Percentiles rank a stretch among this genome's conserved stretches.
Evolutionary conservation across 2,329 filamentous ascomycete genomes (phyloP).

Genomic region (Dothistroma pini): DNA sequence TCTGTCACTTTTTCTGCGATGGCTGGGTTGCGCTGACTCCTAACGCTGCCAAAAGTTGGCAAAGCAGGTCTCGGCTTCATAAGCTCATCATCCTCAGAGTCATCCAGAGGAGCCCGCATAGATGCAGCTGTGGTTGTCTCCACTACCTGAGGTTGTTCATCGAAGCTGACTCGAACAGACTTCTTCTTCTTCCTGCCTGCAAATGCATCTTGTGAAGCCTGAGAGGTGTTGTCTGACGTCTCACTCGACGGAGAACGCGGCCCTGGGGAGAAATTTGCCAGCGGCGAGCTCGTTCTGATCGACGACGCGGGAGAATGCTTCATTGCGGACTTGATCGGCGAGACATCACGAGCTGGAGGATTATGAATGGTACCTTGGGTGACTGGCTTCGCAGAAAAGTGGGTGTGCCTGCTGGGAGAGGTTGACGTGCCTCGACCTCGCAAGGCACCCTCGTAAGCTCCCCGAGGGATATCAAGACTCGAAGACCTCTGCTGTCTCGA

Average conservation of each 20-base stretch:
- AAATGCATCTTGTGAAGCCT: constrained; percentile 34
- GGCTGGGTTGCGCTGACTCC: constrained; percentile 39
- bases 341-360: constrained; percentile 67
- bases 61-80: constrained; percentile 73
- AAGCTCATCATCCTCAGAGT: constrained; percentile 56
- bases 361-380: constrained; percentile 60
- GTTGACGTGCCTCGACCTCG: constrained; percentile 26
- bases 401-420: constrained; percentile 60
- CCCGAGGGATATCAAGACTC: constrained; percentile 35
- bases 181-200: constrained; percentile 54
- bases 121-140: constrained; percentile 47
- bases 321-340: constrained; percentile 72
- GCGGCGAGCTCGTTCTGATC: constrained; percentile 42
- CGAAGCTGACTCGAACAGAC: constrained; percentile 72
- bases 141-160: constrained; percentile 47
- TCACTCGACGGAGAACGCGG: constrained; percentile 50
- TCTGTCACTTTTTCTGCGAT: constrained; percentile 53
- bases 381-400: constrained; percentile 59
- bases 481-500: constrained; percentile 24
- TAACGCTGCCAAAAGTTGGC: constrained; percentile 70
- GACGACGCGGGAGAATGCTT: constrained; percentile 59
- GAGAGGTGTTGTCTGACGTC: constrained; percentile 54
- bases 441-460: constrained; percentile 12
- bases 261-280: constrained; percentile 48
- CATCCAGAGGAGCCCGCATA: constrained; percentile 37